Evolutionary conservation across 495 filamentous ascomycete genomes (phyloP).

Genomic region (Penicillium arizonense): DNA sequence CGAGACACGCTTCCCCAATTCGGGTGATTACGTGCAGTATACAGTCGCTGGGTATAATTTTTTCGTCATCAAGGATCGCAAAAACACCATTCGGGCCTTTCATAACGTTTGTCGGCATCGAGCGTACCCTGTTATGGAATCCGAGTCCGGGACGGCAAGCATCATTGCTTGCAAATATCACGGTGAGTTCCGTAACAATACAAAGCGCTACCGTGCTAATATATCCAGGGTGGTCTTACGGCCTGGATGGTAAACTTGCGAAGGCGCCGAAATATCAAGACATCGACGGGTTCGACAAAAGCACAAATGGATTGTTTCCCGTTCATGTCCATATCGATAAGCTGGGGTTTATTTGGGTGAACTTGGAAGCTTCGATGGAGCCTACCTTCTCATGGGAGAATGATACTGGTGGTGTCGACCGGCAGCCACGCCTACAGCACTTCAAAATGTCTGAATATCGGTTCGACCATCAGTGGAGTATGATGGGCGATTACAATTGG

Average conservation of each 20-base stretch:
- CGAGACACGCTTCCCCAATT: constrained; percentile 41
- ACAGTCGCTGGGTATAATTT: constrained; percentile 35
- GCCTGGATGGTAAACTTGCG: constrained; percentile 42
- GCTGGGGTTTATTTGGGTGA: constrained; percentile 50
- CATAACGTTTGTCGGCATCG: too few relatives aligned
- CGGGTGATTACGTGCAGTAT: constrained; percentile 42
- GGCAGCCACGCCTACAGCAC: constrained; percentile 32
- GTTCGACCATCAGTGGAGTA: constrained; percentile 48
- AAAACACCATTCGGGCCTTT: too few relatives aligned
- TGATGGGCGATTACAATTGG: constrained; percentile 50
- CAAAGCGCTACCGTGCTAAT: too few relatives aligned
- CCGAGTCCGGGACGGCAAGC: too few relatives aligned
- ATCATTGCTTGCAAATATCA: too few relatives aligned
- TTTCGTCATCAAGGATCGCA: too few relatives aligned
- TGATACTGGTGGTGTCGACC: constrained; percentile 37
- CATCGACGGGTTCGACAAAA: constrained; percentile 52
- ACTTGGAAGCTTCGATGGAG: constrained; percentile 37
- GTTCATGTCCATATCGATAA: constrained; percentile 44
- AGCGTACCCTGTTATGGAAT: too few relatives aligned
- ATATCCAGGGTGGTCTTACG: too few relatives aligned
- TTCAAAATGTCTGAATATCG: constrained; percentile 44
- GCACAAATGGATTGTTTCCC: constrained; percentile 38
- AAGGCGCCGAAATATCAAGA: constrained; percentile 54
- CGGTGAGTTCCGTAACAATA: too few relatives aligned
- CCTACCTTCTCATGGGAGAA: constrained; percentile 42